Base-by-base conservation (phyloP, 192 early-diverging fungal genomes). In the Gaertneriomyces semiglobifer region DNA sequence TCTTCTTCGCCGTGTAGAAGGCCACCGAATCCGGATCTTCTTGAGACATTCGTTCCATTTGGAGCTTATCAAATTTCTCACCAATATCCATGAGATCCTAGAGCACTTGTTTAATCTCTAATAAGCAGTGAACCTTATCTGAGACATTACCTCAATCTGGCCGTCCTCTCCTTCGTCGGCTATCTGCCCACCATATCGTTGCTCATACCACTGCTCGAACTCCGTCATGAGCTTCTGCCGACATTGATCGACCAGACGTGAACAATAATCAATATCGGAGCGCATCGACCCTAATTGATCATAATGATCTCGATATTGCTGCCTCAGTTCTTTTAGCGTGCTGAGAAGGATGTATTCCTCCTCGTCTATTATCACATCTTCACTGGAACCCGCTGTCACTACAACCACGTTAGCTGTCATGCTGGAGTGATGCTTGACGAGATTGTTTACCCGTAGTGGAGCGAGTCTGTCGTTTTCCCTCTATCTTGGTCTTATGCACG, bases 41-140 rank as follows among this genome's bases (percentile, higher is more conserved):
- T 41, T 73, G 76, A 18, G 79, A 79, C 82, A 84, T 84, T 20
- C 76, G 63, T 63, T 86, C 81, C 72, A 84, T 64, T 60, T 85
- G 84, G 60, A 85, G 53, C 8, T 73, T 40, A 41, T 85, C 84
- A 66, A 85, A 85, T 62, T 80, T 85, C 63, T 85, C 84, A 12
- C 81, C 84, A 66, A 85, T 80, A 58, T 85, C 84, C 78, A 85
- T 74, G 16, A 82, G 25, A 54, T 84, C 82, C 80, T 83, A 44
- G 9, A 12, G 14, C 56, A 68, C 56, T 60, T 50, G 25, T 63
- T 6, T 14, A 19, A 14, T 48, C 72, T 3, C 2, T 18, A n/a
- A 10, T 33, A 14, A 12, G 42, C 25, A 33, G 25, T 33, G 25
- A 33, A 33, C 0, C 25, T 4, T 14, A 69, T 70, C 53, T 12